Percentiles rank a stretch among this genome's conserved stretches.
Evolutionary conservation across 2,329 filamentous ascomycete species (phyloP).

Genomic region (Ascosphaera aggregata): DNA sequence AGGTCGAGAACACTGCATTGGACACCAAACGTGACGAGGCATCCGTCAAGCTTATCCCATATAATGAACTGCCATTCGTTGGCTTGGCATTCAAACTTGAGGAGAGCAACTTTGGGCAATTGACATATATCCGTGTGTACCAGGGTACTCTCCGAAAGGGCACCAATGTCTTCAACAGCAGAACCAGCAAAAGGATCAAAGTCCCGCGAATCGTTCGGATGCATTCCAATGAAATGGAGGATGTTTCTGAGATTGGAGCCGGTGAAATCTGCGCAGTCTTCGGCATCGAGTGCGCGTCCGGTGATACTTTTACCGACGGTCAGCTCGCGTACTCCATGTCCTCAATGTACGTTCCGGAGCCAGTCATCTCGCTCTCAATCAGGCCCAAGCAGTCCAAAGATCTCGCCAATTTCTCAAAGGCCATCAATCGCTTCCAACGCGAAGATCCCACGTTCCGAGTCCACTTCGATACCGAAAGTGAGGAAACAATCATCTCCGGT

Average conservation of each 20-base stretch:
- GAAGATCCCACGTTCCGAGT: slow-evolving; percentile 97
- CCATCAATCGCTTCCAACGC: slow-evolving; percentile 86
- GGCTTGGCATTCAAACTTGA: slow-evolving; percentile 96
- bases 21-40: slow-evolving; percentile 60
- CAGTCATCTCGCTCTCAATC: slow-evolving; percentile 95
- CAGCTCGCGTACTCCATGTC: slow-evolving; percentile 84
- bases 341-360: slow-evolving; percentile 91
- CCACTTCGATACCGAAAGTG: slow-evolving; percentile 71
- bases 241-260: slow-evolving; percentile 74
- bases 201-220: slow-evolving; percentile 94
- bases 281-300: slow-evolving; percentile 90
- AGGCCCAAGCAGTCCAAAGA: slow-evolving; percentile 87
- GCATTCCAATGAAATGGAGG: slow-evolving; percentile 99
- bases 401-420: slow-evolving; percentile 86
- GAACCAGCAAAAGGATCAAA: slow-evolving; percentile 87
- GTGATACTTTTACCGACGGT: slow-evolving; percentile 94
- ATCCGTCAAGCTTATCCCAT: slow-evolving; percentile 68
- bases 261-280: slow-evolving; percentile 98
- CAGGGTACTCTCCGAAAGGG: slow-evolving; percentile 80
- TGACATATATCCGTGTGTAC: slow-evolving; percentile 97
- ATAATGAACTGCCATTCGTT: slow-evolving; percentile 78
- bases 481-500: slow-evolving; percentile 93
- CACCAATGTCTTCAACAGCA: slow-evolving; percentile 76
- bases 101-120: slow-evolving; percentile 93
- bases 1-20: slow-evolving; percentile 74